Evolutionary conservation across 2,329 filamentous ascomycete genomes (phyloP).

Genomic region (Samsoniella hepiali): DNA sequence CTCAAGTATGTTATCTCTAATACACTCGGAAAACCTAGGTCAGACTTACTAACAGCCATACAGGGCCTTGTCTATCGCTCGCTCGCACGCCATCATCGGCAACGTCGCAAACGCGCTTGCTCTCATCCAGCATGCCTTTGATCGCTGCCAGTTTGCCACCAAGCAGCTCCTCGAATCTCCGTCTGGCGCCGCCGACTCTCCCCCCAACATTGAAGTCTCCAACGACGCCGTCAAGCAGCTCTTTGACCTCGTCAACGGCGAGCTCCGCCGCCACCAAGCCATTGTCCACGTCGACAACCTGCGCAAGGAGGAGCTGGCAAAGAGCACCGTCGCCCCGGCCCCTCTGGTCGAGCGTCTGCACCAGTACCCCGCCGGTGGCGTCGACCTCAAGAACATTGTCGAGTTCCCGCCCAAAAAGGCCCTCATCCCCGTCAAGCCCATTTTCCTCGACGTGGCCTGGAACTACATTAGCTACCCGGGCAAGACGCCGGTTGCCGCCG

Average conservation of each 20-base stretch:
- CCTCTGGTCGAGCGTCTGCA: conserved; percentile 73
- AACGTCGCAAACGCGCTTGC: conserved; percentile 79
- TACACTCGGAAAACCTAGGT: neutral
- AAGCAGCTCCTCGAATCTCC: conserved; percentile 39
- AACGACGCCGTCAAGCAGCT: conserved; percentile 57
- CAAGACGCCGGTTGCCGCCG: conserved; percentile 39
- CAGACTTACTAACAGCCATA: neutral
- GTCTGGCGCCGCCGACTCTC: conserved; percentile 34
- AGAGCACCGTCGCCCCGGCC: conserved; percentile 26
- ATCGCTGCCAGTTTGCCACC: conserved; percentile 54
- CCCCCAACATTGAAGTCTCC: conserved; percentile 68
- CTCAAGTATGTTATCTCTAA: conserved; percentile 61
- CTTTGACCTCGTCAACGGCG: conserved; percentile 59
- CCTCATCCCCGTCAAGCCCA: conserved; percentile 83
- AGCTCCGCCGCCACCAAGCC: conserved; percentile 78
- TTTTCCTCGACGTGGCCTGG: conserved; percentile 96
- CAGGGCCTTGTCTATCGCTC: conserved; percentile 78
- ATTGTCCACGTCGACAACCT: conserved; percentile 78
- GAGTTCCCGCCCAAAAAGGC: conserved; percentile 81
- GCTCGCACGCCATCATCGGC: conserved; percentile 74
- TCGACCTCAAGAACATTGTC: conserved; percentile 78
- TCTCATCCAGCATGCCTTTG: conserved; percentile 69
- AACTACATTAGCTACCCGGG: conserved; percentile 94
- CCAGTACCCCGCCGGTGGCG: conserved; percentile 67
- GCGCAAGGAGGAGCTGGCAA: conserved; percentile 46